These are phyloP conservation scores for Boechera retrofracta DNA, from an alignment of 345 rosid genomes.

Conservation along the genomic window DNA sequence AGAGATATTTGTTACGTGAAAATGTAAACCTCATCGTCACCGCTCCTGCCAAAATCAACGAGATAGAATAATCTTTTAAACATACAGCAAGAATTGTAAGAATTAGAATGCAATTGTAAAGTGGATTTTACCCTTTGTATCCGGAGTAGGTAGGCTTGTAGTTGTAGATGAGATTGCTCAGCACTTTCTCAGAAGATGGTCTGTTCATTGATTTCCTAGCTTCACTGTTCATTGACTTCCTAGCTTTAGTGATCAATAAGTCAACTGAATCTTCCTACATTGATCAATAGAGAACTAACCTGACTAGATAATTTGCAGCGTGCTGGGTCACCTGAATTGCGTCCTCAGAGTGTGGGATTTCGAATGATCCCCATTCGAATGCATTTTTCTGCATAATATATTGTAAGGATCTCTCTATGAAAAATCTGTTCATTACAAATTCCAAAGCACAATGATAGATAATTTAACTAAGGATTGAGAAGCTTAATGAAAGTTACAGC, in stretches of 20 bases:
- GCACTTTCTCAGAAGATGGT: slow-evolving; percentile 62
- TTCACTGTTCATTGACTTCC: slow-evolving; percentile 84
- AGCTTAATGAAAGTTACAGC: no score
- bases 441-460: no score
- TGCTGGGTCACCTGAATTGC: slow-evolving; percentile 87
- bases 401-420: not conserved
- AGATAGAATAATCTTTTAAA: not conserved
- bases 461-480: no score
- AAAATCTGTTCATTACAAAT: not conserved
- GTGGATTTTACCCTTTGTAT: slow-evolving; percentile 69
- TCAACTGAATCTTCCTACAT: not conserved
- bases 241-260: slow-evolving; percentile 64
- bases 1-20: slow-evolving; percentile 45
- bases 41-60: slow-evolving; percentile 57
- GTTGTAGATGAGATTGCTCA: slow-evolving; percentile 81
- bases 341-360: slow-evolving; percentile 91
- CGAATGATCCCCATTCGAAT: slow-evolving; percentile 79
- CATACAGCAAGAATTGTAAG: not conserved
- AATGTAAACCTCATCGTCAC: slow-evolving; percentile 84
- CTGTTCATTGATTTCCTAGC: slow-evolving; percentile 81
- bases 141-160: slow-evolving; percentile 85
- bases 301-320: slow-evolving; percentile 77
- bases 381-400: slow-evolving; percentile 60
- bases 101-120: not conserved
- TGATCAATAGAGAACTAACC: slow-evolving; percentile 52